Percentiles rank a stretch among this genome's conserved stretches.
Conservation (phyloP, 192 early-diverging fungal species). For the Backusella mclennaniae region DNA sequence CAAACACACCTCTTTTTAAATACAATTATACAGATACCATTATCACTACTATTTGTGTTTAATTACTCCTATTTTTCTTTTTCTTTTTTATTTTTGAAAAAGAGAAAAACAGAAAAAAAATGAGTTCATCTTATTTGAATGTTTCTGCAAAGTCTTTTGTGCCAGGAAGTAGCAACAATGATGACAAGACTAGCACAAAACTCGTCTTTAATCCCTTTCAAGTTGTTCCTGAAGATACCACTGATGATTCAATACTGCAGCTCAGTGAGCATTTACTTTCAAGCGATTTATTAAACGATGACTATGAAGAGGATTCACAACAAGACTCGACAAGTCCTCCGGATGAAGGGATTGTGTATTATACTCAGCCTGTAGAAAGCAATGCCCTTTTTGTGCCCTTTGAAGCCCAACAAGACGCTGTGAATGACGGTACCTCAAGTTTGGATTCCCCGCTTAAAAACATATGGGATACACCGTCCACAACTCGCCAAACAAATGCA, state of each 20-base stretch:
- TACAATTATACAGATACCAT: background rate
- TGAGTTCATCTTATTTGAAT: background rate
- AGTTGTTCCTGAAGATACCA: background rate
- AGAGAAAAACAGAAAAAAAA: background rate
- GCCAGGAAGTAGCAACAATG: background rate
- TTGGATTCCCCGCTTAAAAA: background rate
- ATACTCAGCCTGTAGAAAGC: background rate
- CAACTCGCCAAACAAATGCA: background rate
- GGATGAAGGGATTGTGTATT: background rate
- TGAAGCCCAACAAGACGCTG: background rate
- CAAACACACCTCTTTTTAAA: background rate
- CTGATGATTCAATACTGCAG: background rate
- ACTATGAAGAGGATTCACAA: background rate
- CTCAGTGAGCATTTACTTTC: background rate
- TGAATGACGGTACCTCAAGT: background rate
- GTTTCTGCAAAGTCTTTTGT: conserved; percentile 1
- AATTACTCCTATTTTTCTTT: background rate
- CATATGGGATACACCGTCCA: conserved; percentile 6
- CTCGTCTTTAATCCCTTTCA: background rate
- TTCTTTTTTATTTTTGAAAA: background rate
- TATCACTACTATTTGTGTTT: background rate
- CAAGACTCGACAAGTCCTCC: background rate
- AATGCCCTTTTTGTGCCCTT: background rate
- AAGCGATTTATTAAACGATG: conserved; percentile 12
- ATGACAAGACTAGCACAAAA: background rate